phyloP scores from a whole-genome alignment of 177 flowering plant genomes.

The Vitis hybrid region DNA sequence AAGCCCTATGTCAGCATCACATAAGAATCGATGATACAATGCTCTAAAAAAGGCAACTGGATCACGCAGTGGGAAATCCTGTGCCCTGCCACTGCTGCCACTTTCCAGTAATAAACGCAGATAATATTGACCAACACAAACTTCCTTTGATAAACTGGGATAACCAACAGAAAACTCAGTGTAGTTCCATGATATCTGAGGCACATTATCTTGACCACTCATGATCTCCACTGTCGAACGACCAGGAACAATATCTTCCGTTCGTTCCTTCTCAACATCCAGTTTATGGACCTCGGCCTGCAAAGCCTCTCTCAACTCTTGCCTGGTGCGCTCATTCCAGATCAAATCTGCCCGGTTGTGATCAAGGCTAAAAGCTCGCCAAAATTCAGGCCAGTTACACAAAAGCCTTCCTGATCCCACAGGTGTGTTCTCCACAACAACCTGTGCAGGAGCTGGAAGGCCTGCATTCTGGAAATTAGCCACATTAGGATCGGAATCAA shows the following conservation, averaged over 20 bases:
- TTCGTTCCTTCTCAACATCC: slow-evolving; percentile 91
- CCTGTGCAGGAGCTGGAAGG: slow-evolving; percentile 95
- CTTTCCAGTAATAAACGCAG: slow-evolving; percentile 91
- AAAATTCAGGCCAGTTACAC: slow-evolving; percentile 96
- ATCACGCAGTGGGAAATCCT: slow-evolving; percentile 93
- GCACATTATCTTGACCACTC: slow-evolving; percentile 58
- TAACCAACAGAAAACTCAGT: slow-evolving; percentile 83
- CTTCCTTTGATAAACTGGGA: slow-evolving; percentile 91
- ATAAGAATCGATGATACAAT: slow-evolving; percentile 87
- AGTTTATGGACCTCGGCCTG: slow-evolving; percentile 91
- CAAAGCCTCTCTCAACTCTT: slow-evolving; percentile 85
- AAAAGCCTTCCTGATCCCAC: slow-evolving; percentile 94
- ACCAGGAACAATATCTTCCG: slow-evolving; percentile 90
- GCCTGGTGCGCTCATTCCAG: slow-evolving; percentile 98
- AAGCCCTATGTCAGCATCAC: slow-evolving; percentile 97
- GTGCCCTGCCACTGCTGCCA: slow-evolving; percentile 79
- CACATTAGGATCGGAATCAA: slow-evolving; percentile 46
- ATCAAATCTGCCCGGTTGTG: slow-evolving; percentile 98
- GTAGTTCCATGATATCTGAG: slow-evolving; percentile 94
- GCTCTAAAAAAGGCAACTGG: slow-evolving; percentile 97
- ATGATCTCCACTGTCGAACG: slow-evolving; percentile 38
- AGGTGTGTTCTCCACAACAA: slow-evolving; percentile 87
- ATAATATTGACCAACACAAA: slow-evolving; percentile 98
- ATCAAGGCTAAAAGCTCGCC: slow-evolving; percentile 96
- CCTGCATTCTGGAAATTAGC: slow-evolving; percentile 38